These are phyloP conservation scores for Chloranthus sessilifolius DNA, from an alignment of 164 flowering plant genomes.

Conservation along the genomic window DNA sequence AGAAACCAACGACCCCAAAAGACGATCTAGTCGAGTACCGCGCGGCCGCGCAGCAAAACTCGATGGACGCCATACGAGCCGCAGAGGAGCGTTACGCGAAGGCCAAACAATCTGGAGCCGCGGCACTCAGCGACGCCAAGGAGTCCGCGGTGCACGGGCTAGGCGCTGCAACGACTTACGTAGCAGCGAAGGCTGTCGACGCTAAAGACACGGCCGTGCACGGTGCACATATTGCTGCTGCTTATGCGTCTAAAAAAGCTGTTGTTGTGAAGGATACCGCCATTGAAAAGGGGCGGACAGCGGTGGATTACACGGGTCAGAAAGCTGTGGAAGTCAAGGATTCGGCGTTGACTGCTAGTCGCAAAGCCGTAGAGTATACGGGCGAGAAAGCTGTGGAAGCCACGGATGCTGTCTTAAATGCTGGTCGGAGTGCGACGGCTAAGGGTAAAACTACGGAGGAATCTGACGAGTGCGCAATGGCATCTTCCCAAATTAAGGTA, in stretches of 20 bases:
- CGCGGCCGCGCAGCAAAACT: conserved; percentile 48
- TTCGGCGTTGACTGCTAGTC: conserved; percentile 7
- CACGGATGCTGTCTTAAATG: background rate
- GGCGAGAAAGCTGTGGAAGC: conserved; percentile 27
- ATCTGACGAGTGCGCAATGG: conserved; percentile 36
- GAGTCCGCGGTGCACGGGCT: conserved; percentile 10
- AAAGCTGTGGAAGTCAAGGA: conserved; percentile 33
- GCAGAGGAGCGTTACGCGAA: conserved; percentile 46
- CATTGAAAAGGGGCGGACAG: conserved; percentile 1
- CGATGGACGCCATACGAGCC: conserved; percentile 35
- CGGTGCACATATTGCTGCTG: conserved; percentile 7
- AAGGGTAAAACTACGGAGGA: conserved; percentile 25
- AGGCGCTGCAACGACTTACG: conserved; percentile 12
- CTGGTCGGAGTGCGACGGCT: conserved; percentile 13
- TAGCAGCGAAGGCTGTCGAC: conserved; percentile 15
- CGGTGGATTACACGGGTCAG: conserved; percentile 8
- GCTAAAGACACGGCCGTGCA: conserved; percentile 22
- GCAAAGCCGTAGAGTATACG: conserved; percentile 6
- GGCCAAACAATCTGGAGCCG: conserved; percentile 17
- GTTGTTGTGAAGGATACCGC: conserved; percentile 12
- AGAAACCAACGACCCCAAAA: no score
- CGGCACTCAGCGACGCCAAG: conserved; percentile 7
- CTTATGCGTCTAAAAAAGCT: conserved; percentile 12
- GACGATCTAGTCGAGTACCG: conserved; percentile 41
- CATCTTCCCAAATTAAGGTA: conserved; percentile 23